Conservation (phyloP, 129 eudicot genomes). For the Centaurea solstitialis region DNA sequence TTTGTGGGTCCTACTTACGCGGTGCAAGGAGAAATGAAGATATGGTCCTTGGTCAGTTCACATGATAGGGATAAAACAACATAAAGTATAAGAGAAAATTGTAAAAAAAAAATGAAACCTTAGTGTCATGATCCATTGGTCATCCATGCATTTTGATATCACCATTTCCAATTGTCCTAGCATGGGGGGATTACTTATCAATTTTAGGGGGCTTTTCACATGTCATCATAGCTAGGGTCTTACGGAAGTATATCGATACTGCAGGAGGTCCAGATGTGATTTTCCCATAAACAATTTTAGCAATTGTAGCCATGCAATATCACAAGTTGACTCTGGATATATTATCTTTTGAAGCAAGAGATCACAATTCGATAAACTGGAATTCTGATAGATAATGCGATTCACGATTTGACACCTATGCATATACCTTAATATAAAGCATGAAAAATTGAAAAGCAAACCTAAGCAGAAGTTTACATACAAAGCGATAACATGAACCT, state of each 20-base stretch:
- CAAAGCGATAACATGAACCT: background rate
- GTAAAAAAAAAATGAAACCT: background rate
- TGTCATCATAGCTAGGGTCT: background rate
- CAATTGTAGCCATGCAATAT: background rate
- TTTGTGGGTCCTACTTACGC: constrained; percentile 6
- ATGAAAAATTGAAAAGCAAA: background rate
- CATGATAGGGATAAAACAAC: background rate
- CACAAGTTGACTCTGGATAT: background rate
- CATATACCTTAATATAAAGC: background rate
- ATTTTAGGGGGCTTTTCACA: background rate
- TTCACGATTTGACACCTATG: background rate
- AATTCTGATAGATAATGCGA: background rate
- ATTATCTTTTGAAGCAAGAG: background rate
- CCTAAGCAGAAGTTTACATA: background rate
- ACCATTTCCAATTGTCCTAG: background rate
- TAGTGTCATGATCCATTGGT: background rate
- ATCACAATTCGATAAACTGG: background rate
- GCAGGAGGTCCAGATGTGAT: background rate
- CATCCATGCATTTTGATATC: background rate
- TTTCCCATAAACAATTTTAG: background rate
- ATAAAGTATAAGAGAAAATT: background rate
- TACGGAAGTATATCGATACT: background rate
- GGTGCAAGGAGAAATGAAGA: background rate
- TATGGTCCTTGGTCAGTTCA: background rate
- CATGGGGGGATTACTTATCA: background rate